These are phyloP conservation scores for Paraurostyla sp. DNA, from an alignment of 73 alveolate genomes.

Conservation along the genomic window DNA sequence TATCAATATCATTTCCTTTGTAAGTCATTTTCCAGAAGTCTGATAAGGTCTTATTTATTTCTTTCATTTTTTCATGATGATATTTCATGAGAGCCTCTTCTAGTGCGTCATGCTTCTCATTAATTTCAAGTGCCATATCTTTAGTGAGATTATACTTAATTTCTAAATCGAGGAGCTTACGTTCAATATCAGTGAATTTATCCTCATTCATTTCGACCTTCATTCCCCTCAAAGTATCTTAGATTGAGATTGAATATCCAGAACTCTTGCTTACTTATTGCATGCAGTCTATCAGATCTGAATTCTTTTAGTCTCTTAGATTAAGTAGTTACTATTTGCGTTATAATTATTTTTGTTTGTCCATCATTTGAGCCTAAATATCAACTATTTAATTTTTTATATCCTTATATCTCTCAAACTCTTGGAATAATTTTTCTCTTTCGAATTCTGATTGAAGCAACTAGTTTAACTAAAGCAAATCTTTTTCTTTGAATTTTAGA, in stretches of 20 bases:
- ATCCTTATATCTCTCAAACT: slow-evolving; percentile 35
- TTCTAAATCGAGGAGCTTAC: slow-evolving; percentile 43
- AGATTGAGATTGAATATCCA: slow-evolving; percentile 4
- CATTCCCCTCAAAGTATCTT: slow-evolving; percentile 33
- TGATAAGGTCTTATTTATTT: slow-evolving; percentile 91
- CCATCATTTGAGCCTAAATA: not conserved
- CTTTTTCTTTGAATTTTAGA: not conserved
- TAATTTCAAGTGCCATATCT: slow-evolving; percentile 47
- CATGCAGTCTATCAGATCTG: not conserved
- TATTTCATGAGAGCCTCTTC: slow-evolving; percentile 93
- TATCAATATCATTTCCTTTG: slow-evolving; percentile 96
- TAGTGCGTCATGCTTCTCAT: slow-evolving; percentile 82
- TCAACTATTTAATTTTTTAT: not conserved
- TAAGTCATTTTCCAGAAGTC: slow-evolving; percentile 97
- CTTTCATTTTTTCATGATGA: slow-evolving; percentile 97
- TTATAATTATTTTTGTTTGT: not conserved
- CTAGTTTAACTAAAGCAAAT: not conserved
- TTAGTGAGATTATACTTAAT: slow-evolving; percentile 55
- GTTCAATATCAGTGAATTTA: slow-evolving; percentile 39
- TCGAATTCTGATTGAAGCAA: not conserved
- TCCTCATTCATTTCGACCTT: slow-evolving; percentile 20
- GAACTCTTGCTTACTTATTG: not conserved
- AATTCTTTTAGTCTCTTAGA: not conserved
- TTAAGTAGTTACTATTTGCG: not conserved
- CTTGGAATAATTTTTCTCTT: not conserved